A percentile compares a stretch with the other conserved stretches of the same genome.
Conservation (phyloP, 225 moss, liverwort and hornwort genomes). For the Pseudisothecium myosuroides region DNA sequence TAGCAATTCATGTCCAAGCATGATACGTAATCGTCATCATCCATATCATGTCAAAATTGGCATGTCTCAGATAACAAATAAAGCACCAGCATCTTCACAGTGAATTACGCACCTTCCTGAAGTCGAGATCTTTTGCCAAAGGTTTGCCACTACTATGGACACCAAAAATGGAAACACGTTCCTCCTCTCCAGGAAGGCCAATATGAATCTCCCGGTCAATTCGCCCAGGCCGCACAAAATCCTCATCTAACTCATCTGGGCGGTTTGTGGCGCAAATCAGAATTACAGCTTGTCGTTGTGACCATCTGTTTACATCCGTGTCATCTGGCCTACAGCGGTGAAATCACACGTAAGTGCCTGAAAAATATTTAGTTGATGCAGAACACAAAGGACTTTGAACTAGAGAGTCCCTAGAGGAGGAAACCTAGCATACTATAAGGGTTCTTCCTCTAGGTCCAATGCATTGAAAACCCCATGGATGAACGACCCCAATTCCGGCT, state of each 20-base stretch:
- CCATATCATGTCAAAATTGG: neutral
- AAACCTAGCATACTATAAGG: neutral
- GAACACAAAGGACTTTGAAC: neutral
- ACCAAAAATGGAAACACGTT: slow-evolving; percentile 76
- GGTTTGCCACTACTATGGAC: slow-evolving; percentile 95
- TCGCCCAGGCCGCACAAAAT: slow-evolving; percentile 80
- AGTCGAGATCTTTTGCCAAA: slow-evolving; percentile 74
- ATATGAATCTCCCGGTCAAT: slow-evolving; percentile 98
- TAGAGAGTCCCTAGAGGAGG: neutral
- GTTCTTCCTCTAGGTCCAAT: neutral
- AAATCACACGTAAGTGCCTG: neutral
- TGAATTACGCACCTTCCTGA: slow-evolving; percentile 51
- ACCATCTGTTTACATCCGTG: slow-evolving; percentile 84
- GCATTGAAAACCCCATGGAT: neutral
- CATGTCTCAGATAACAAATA: neutral
- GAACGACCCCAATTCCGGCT: neutral
- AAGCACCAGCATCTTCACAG: neutral
- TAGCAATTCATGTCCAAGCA: neutral
- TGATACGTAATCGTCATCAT: neutral
- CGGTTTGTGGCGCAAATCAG: slow-evolving; percentile 97
- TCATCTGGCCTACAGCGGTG: slow-evolving; percentile 75
- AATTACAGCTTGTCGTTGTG: slow-evolving; percentile 87
- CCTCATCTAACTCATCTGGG: slow-evolving; percentile 94
- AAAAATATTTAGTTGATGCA: neutral
- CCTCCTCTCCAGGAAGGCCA: slow-evolving; percentile 90